Conservation (phyloP, 2,329 filamentous ascomycete species). For the Paecilomyces niveus region DNA sequence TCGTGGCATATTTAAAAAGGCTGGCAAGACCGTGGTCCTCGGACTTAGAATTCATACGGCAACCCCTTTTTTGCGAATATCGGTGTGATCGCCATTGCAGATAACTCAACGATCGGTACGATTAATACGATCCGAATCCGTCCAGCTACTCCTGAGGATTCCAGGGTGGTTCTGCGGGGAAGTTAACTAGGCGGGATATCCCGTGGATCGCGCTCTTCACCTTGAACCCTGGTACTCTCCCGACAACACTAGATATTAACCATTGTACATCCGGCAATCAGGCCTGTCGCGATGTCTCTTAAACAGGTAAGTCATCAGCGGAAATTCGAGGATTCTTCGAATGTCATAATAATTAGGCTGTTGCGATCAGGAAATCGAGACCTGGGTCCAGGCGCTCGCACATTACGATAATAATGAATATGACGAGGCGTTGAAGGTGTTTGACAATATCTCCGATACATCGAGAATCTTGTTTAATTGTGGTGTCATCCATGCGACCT, state of each 20-base stretch:
- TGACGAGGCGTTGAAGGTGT: constrained; percentile 76
- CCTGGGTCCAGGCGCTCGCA: constrained; percentile 85
- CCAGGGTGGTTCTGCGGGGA: not conserved
- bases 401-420: constrained; percentile 98
- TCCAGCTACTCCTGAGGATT: not conserved
- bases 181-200: not conserved
- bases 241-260: not conserved
- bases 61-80: not conserved
- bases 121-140: not conserved
- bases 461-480: constrained; percentile 99
- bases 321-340: not conserved
- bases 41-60: not conserved
- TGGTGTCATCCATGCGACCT: constrained; percentile 92
- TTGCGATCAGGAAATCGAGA: constrained; percentile 79
- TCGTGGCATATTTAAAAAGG: not conserved
- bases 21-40: not conserved
- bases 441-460: constrained; percentile 83
- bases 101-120: not conserved
- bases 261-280: not conserved
- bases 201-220: not conserved
- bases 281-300: constrained; percentile 46
- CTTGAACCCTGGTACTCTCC: not conserved
- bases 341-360: not conserved
- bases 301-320: constrained; percentile 47
- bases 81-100: not conserved